Evolutionary conservation across 192 early-diverging fungal genomes (phyloP).

Genomic region (Glomus cerebriforme): DNA sequence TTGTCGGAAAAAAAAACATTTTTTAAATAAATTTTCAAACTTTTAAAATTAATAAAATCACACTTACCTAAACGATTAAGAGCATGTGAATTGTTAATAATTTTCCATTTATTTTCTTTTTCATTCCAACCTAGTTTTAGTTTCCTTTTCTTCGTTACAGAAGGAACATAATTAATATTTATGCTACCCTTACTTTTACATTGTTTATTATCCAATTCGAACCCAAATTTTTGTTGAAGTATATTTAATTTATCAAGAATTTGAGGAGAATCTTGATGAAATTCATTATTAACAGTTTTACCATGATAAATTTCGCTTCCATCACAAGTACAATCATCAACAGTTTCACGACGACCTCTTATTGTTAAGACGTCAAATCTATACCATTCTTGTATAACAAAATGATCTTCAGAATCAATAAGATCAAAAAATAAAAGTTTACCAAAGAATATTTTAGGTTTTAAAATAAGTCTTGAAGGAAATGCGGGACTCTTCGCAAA

Average conservation of each 20-base stretch:
- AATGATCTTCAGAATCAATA: background rate
- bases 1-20: background rate
- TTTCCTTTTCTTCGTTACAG: background rate
- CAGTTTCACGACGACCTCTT: background rate
- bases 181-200: background rate
- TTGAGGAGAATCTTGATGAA: background rate
- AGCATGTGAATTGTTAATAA: background rate
- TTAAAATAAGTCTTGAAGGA: background rate
- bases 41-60: too few relatives aligned
- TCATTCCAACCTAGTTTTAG: background rate
- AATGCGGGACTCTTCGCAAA: too few relatives aligned
- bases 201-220: background rate
- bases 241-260: background rate
- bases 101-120: background rate
- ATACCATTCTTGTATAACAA: background rate
- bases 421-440: background rate
- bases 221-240: background rate
- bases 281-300: background rate
- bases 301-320: too few relatives aligned
- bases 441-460: background rate
- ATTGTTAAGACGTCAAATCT: background rate
- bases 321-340: too few relatives aligned
- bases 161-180: background rate
- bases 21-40: too few relatives aligned
- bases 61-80: background rate